A percentile compares a stretch with the other conserved stretches of the same genome.
phyloP scores from a whole-genome alignment of 164 flowering plant genomes.

The Chloranthus sessilifolius region DNA sequence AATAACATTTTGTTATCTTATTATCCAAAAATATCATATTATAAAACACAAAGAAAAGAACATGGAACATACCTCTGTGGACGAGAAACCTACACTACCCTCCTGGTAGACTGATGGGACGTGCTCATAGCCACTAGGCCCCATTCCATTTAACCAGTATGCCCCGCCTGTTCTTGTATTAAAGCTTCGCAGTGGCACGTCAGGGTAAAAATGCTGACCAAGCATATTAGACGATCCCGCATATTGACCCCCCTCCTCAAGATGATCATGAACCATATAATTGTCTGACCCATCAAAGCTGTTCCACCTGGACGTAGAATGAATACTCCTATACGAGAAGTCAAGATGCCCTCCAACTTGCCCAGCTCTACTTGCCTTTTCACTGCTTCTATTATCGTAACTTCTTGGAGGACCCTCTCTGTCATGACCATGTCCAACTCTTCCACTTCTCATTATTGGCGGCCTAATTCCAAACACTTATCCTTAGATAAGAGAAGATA shows the following conservation, averaged over 20 bases:
- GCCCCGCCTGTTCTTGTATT: neutral
- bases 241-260: neutral
- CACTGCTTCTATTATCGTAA: neutral
- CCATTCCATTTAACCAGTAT: slow-evolving; percentile 8
- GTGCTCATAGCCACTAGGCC: slow-evolving; percentile 1
- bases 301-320: slow-evolving; percentile 9
- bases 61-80: slow-evolving; percentile 7
- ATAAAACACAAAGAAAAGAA: neutral
- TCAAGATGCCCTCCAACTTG: slow-evolving; percentile 1
- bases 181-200: slow-evolving; percentile 7
- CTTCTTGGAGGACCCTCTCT: neutral
- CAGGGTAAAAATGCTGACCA: neutral
- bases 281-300: neutral
- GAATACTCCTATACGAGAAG: slow-evolving; percentile 5
- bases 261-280: slow-evolving; percentile 2
- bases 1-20: neutral
- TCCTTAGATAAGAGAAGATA: neutral
- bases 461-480: slow-evolving; percentile 3
- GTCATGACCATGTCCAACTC: neutral
- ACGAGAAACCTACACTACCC: neutral
- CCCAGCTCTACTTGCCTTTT: neutral
- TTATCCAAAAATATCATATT: neutral
- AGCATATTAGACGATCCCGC: neutral
- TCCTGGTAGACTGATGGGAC: neutral
- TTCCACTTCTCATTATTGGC: neutral